Percentiles rank a stretch among this genome's conserved stretches.
Evolutionary conservation across 495 filamentous ascomycete genomes (phyloP).

Genomic region (Penicillium antarcticum): DNA sequence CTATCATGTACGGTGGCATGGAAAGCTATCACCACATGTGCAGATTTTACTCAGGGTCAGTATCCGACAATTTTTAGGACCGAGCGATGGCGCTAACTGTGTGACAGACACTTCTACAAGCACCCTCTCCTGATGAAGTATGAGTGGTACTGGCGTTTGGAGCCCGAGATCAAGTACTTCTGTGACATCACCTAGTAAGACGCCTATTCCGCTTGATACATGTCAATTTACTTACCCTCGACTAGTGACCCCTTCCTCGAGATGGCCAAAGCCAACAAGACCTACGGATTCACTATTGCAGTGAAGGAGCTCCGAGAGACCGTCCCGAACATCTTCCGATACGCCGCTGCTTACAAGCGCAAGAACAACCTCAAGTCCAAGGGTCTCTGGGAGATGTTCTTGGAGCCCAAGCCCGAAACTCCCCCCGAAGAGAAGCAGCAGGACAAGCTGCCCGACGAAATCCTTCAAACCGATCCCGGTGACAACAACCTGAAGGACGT

Average conservation of each 20-base stretch:
- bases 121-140: slow-evolving; percentile 94
- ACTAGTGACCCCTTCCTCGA: slow-evolving; percentile 87
- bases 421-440: slow-evolving; percentile 65
- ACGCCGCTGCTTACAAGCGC: slow-evolving; percentile 98
- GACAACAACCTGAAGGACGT: slow-evolving; percentile 71
- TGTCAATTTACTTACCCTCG: slow-evolving; percentile 20
- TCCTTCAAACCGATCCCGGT: slow-evolving; percentile 72
- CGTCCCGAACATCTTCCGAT: slow-evolving; percentile 98
- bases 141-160: slow-evolving; percentile 99
- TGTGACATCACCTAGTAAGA: slow-evolving; percentile 98
- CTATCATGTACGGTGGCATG: slow-evolving; percentile 99
- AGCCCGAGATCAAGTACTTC: slow-evolving; percentile 99
- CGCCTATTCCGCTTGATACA: neutral
- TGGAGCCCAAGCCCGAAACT: slow-evolving; percentile 62
- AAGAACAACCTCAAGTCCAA: slow-evolving; percentile 85
- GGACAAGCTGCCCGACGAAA: slow-evolving; percentile 74
- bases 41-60: slow-evolving; percentile 95
- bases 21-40: slow-evolving; percentile 99
- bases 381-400: slow-evolving; percentile 98
- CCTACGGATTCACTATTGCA: slow-evolving; percentile 98
- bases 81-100: slow-evolving; percentile 11
- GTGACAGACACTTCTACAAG: slow-evolving; percentile 87
- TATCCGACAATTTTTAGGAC: slow-evolving; percentile 10
- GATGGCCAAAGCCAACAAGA: slow-evolving; percentile 93
- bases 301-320: slow-evolving; percentile 98